These are phyloP conservation scores for Calonectria hawksworthii DNA, from an alignment of 2,329 filamentous ascomycete species.

Conservation along the genomic window DNA sequence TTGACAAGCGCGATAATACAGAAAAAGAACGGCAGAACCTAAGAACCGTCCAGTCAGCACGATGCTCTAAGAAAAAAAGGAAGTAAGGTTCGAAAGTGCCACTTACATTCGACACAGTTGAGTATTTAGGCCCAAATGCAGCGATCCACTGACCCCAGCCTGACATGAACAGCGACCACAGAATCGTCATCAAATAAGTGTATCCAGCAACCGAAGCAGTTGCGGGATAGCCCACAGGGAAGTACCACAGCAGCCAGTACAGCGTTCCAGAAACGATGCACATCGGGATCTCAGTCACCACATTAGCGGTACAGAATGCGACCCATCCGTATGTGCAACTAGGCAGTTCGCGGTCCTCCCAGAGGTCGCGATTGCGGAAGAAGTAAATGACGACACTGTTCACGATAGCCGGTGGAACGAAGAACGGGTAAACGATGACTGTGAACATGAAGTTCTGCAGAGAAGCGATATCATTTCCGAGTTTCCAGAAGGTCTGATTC, in stretches of 20 bases:
- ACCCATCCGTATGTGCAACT: slow-evolving; percentile 83
- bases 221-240: slow-evolving; percentile 76
- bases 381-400: slow-evolving; percentile 83
- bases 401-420: slow-evolving; percentile 76
- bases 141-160: slow-evolving; percentile 88
- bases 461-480: slow-evolving; percentile 73
- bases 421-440: slow-evolving; percentile 71
- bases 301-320: slow-evolving; percentile 79
- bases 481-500: slow-evolving; percentile 73
- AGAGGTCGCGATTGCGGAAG: slow-evolving; percentile 78
- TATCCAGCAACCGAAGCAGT: slow-evolving; percentile 77
- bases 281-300: slow-evolving; percentile 79
- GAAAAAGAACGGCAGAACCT: slow-evolving; percentile 82
- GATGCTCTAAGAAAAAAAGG: background rate
- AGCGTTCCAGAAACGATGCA: slow-evolving; percentile 74
- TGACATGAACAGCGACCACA: slow-evolving; percentile 82
- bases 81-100: background rate
- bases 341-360: slow-evolving; percentile 80
- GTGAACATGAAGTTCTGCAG: slow-evolving; percentile 86
- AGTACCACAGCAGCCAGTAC: slow-evolving; percentile 84
- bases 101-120: slow-evolving; percentile 77
- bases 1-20: slow-evolving; percentile 82
- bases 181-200: slow-evolving; percentile 80
- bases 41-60: background rate
- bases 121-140: slow-evolving; percentile 83